phyloP scores from a whole-genome alignment of 1,284 basidiomycete species.

The Microbotryum scabiosae region DNA sequence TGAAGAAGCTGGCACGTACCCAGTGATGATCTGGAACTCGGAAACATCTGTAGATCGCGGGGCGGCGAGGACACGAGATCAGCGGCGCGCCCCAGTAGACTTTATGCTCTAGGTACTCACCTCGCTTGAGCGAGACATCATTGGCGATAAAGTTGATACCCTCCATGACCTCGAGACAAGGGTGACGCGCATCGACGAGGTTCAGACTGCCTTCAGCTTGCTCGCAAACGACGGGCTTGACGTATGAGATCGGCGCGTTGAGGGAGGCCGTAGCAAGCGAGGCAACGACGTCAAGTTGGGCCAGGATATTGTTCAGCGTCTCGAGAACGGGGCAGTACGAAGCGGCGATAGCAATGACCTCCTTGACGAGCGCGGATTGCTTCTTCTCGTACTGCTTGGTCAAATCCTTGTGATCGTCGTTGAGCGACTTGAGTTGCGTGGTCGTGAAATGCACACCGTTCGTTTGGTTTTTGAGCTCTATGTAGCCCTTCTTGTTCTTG shows the following conservation, averaged over 20 bases:
- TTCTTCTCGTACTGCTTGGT: constrained; percentile 63
- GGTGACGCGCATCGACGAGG: constrained; percentile 78
- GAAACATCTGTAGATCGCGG: constrained; percentile 34
- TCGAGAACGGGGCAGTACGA: constrained; percentile 85
- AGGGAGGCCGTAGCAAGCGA: constrained; percentile 89
- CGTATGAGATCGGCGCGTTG: constrained; percentile 76
- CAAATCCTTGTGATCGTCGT: constrained; percentile 64
- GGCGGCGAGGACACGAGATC: no score
- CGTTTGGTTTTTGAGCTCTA: constrained; percentile 78
- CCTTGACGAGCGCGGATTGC: constrained; percentile 78
- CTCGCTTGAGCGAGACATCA: constrained; percentile 80
- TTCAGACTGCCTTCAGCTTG: constrained; percentile 71
- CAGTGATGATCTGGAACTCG: constrained; percentile 51
- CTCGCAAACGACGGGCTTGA: constrained; percentile 66
- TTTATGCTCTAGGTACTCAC: constrained; percentile 38
- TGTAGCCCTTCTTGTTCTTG: constrained; percentile 61
- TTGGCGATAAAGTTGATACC: constrained; percentile 93
- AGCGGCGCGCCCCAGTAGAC: neutral
- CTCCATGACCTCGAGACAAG: constrained; percentile 93
- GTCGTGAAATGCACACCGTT: constrained; percentile 91
- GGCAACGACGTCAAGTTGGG: constrained; percentile 83
- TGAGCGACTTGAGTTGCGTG: constrained; percentile 57
- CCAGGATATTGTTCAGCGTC: constrained; percentile 74
- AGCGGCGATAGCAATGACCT: constrained; percentile 79
- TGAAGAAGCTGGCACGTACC: constrained; percentile 37